Evolutionary conservation across 345 rosid genomes (phyloP), one percentile per base, ranked within the genome.

Genomic region (Ceriops zippeliana): DNA sequence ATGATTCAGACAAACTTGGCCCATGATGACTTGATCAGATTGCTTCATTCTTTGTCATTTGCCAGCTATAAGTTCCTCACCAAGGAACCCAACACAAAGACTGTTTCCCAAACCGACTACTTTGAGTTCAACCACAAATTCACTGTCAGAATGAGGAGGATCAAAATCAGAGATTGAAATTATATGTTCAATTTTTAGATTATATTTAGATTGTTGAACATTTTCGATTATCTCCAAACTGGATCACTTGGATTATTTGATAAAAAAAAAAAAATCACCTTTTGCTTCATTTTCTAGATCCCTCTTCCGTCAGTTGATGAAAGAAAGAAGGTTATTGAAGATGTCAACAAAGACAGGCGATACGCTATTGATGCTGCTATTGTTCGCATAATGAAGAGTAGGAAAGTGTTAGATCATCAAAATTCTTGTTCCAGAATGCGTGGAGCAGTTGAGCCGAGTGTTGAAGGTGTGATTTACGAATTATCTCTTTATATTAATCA

Each of bases 351-450:
- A 81, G 98, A 87, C 75, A 80, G 97, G 53, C 84, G 95, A 37
- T 92, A 89, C 52, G 92, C 97, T 0, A 90, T 96, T 69, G 99
- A 96, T 80, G 99, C 99, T 53, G 97, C 98, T 15, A 82, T 96
- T 54, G 99, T 96, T 19, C 90, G 99, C 51, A 96, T 96, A 69
- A 96, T 96, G 98, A 96, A 96, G 90, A 85, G 95, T 58, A 75
- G 98, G 73, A 92, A 92, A 66, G 83, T 89, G n/a, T 75, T 90
- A 85, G 88, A 91, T 52, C 95, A 90, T 77, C 98, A 90, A 66
- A 97, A 97, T 86, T 27, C 72, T 96, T 49, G 95, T 92, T 32
- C 78, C 80, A 6, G 97, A 89, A 82, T 92, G 98, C 68, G 97
- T 90, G 2, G 96, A 89, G 84, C 98, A 90, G 70, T 72, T 96